Conservation (phyloP, 768 basidiomycete genomes). For the Paxillus involutus region DNA sequence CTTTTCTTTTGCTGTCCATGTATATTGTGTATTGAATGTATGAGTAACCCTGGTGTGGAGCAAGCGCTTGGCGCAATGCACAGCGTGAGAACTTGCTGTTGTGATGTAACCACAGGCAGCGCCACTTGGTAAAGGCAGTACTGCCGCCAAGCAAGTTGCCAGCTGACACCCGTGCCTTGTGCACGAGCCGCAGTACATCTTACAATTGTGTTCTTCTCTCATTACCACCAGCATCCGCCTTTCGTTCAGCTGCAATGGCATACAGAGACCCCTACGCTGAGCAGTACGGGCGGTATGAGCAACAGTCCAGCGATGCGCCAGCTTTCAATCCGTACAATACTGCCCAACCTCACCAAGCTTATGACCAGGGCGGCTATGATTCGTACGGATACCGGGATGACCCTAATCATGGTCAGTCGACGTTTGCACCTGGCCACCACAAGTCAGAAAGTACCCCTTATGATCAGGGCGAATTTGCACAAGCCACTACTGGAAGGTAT, state of each 20-base stretch:
- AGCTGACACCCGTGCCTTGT: neutral
- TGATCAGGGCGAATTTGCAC: constrained; percentile 44
- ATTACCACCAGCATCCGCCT: neutral
- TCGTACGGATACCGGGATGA: constrained; percentile 40
- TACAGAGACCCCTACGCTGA: constrained; percentile 57
- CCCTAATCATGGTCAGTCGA: constrained; percentile 19
- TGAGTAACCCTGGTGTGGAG: too few species aligned
- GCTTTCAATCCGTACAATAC: constrained; percentile 47
- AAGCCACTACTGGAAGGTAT: constrained; percentile 28
- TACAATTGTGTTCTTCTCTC: neutral
- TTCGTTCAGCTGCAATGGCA: constrained; percentile 33
- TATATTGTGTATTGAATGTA: neutral
- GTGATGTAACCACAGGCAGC: constrained; percentile 4
- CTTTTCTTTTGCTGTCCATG: neutral
- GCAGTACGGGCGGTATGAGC: constrained; percentile 28
- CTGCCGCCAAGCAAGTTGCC: neutral
- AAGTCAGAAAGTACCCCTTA: constrained; percentile 38
- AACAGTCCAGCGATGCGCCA: constrained; percentile 34
- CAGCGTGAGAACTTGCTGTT: neutral
- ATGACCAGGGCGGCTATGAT: constrained; percentile 48
- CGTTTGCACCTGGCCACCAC: constrained; percentile 19
- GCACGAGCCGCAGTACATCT: constrained; percentile 19
- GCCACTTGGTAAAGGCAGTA: constrained; percentile 6
- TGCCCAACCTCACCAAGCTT: constrained; percentile 47
- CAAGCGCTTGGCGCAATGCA: neutral